Conservation (phyloP, 2,329 filamentous ascomycete genomes). For the Zymoseptoria pseudotritici region DNA sequence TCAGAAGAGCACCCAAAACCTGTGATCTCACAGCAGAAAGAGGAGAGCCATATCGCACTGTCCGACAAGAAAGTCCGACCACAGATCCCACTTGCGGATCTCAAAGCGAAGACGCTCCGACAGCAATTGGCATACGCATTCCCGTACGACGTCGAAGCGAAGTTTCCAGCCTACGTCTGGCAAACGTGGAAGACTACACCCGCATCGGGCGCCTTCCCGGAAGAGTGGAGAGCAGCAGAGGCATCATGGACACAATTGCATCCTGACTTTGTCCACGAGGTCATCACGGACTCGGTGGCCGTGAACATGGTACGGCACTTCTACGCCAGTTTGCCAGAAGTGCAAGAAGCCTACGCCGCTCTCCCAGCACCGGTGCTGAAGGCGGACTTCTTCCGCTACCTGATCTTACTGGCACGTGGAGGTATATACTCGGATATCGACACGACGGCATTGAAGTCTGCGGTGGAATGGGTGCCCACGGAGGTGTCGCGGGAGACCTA, state of each 20-base stretch:
- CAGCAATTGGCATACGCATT: slow-evolving; percentile 86
- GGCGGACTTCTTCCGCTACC: slow-evolving; percentile 60
- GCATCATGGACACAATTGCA: slow-evolving; percentile 83
- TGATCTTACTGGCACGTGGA: slow-evolving; percentile 66
- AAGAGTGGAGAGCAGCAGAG: slow-evolving; percentile 71
- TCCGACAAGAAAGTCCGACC: slow-evolving; percentile 36
- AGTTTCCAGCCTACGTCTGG: slow-evolving; percentile 98
- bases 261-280: slow-evolving; percentile 89
- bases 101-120: slow-evolving; percentile 64
- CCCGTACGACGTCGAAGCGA: slow-evolving; percentile 78
- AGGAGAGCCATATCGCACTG: slow-evolving; percentile 23
- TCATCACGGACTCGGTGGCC: slow-evolving; percentile 86
- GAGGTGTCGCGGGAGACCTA: slow-evolving; percentile 69
- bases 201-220: slow-evolving; percentile 64
- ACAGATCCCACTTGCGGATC: slow-evolving; percentile 61
- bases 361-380: slow-evolving; percentile 49
- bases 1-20: slow-evolving; percentile 16
- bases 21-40: slow-evolving; percentile 23
- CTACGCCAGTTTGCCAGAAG: slow-evolving; percentile 60
- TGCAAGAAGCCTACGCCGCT: slow-evolving; percentile 43
- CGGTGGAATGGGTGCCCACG: slow-evolving; percentile 77
- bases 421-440: slow-evolving; percentile 80
- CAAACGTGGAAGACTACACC: slow-evolving; percentile 95
- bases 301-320: slow-evolving; percentile 74
- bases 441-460: slow-evolving; percentile 74